Evolutionary conservation across 148 eudicot genomes (phyloP), one percentile per base, ranked within the genome.

Genomic region (Tetragonia tetragonoides): DNA sequence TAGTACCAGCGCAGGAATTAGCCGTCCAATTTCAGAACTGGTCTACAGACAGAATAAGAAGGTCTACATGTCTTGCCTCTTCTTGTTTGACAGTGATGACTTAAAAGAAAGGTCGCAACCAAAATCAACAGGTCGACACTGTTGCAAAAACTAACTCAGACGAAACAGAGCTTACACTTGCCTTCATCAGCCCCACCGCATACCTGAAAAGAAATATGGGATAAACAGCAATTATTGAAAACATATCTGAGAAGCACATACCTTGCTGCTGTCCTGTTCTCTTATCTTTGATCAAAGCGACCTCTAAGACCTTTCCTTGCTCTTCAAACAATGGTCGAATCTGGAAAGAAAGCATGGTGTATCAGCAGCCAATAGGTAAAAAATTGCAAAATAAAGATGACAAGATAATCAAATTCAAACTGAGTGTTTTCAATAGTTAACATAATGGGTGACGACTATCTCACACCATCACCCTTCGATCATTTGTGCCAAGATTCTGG

Each of bases 231-330:
- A 78, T 67, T 46, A 54, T 68, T 42, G 34, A 15, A 72, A 82
- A 83, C 56, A 51, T 69, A 78, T 63, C 57, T 70, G 53, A 47
- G 63, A 64, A 66, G 68, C 68, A 82, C 91, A 83, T 95, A 95
- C 99, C 99, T 92, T 93, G 97, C 49, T 92, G 99, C 79, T 82
- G 91, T 44, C 99, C 97, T 11, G 99, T 89, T 82, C 90, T 88
- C 86, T 89, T 92, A 75, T 95, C 99, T 84, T 87, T 95, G 76
- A 95, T 95, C 73, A 95, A 79, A 83, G 94, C 96, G 85, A 95
- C 96, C 86, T 95, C 99, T 73, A 95, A 60, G 75, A 95, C 99
- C 66, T 80, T 84, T 69, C 99, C 99, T 77, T 95, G 97, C 62
- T 91, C 86, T 74, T 91, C 97, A 89, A 95, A 95, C 81, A 88